phyloP scores from a whole-genome alignment of 2,329 filamentous ascomycete genomes.

The Fusarium udum region DNA sequence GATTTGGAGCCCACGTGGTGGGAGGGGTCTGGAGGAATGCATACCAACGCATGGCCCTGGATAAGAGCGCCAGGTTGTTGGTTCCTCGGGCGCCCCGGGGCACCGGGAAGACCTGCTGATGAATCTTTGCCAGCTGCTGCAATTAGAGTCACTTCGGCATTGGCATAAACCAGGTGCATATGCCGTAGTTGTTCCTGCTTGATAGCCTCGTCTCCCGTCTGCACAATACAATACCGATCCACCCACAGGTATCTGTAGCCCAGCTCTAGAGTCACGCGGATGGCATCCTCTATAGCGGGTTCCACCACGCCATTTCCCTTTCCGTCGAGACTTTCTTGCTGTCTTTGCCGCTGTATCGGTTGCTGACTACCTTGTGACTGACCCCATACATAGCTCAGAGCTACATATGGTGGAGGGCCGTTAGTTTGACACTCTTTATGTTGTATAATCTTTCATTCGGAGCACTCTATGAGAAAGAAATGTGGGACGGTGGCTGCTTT shows the following conservation, averaged over 20 bases:
- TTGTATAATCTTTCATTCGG: not conserved
- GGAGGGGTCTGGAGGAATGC: accelerated
- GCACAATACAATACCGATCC: not conserved
- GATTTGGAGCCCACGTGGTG: not conserved
- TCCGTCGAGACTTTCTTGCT: not conserved
- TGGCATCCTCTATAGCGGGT: not conserved
- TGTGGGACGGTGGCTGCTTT: not conserved
- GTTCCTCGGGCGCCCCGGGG: not conserved
- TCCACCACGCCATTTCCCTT: accelerated
- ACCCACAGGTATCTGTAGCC: not conserved
- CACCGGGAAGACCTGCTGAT: not conserved
- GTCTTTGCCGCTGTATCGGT: accelerated
- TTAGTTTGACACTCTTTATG: accelerated
- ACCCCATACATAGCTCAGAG: not conserved
- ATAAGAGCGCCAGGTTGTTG: not conserved
- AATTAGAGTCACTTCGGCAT: not conserved
- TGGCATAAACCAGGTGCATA: not conserved
- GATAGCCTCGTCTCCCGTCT: accelerated
- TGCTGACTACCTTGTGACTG: not conserved
- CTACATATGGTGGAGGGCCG: not conserved
- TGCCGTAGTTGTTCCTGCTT: not conserved
- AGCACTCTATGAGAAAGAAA: not conserved
- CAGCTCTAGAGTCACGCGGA: not conserved
- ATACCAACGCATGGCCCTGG: accelerated
- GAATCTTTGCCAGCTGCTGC: not conserved